Evolutionary conservation across 1,284 basidiomycete genomes (phyloP), one percentile per base, ranked within the genome.

Genomic region (Rhodotorula sp.): DNA sequence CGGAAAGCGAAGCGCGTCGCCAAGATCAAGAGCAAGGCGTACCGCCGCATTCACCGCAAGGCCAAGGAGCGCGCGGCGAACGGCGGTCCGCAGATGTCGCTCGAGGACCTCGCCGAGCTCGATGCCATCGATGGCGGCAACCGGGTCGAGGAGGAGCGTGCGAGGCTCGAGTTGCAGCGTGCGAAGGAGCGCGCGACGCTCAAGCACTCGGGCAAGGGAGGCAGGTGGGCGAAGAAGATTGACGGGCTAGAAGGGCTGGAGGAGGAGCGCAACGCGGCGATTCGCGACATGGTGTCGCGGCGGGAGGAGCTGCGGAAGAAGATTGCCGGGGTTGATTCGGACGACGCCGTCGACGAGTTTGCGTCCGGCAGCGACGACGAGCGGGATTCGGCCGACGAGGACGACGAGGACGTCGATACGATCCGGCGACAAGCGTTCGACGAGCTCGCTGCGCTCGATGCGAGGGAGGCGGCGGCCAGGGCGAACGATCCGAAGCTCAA

Each of bases 11-110:
- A 91, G 73, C 87, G 94, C 19, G 85, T 96, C 15, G 87, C 89
- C 51, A 98, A 96, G 82, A 98, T 99, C 82, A 98, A 99, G 84
- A 91, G 89, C 80, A 97, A 95, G 81, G 88, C 92, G 6, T 98
- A 92, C 79, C 85, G 94, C 49, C 89, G 90, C 76, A 85, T 98
- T 59, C 88, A 77, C 86, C 92, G 79, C 92, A 91, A 80, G 89
- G 86, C 77, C 48, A 75, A 51, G 62, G 74, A 58, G 66, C 71
- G 71, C 71, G 71, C 55, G 20, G 76, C 79, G 85, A 55, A 84
- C 74, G 82, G 82, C 78, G 74, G 84, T 82, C 80, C 81, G 24
- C 62, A 60, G 22, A 59, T 77, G 46, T 74, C 66, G 29, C 48
- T 87, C 20, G 86, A 85, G 56, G 87, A 84, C 66, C 74, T 84